Base-by-base conservation (phyloP, 1,284 basidiomycete species). In the Coriolopsis trogii region DNA sequence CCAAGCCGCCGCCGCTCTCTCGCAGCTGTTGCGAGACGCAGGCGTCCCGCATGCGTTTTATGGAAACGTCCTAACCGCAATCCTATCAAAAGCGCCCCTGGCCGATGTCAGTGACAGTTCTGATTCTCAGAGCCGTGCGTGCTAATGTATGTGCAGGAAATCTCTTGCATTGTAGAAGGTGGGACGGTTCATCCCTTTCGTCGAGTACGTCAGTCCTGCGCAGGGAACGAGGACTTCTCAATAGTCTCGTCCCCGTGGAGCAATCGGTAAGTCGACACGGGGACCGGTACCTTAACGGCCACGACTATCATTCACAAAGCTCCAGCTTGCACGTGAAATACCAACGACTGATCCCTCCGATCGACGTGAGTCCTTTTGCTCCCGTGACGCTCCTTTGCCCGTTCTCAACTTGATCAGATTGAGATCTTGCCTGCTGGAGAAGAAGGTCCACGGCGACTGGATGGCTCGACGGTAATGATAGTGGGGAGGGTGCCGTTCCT, bases 371-470 rank as follows among this genome's bases (percentile, higher is more conserved):
- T 61, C 13, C 7, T 33, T 30, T 30, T 25, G 18, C 30, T 47
- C 42, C 50, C 47, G 49, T 50, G 40, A 36, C 20, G 10, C n/a
- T 23, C 16, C 24, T 25, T 18, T 33, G 33, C 30, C 15, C 39
- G 20, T 30, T 6, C 16, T 41, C 50, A 30, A 54, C 30, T 31
- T n/a, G 28, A 54, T 38, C 44, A 91, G 89, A 89, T 91, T 68
- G 89, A 91, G 69, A 89, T 91, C 50, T 67, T 91, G 36, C 83
- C 85, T 21, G 89, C 88, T 38, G 89, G 89, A 18, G 89, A 91
- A 69, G 80, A 81, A 46, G 89, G 89, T 6, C 89, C 89, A 41
- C 84, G 87, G 46, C 80, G 78, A 59, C 76, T 91, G 31, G 84
- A 91, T 68, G 62, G 71, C 36, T 74, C 76, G 24, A 89, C 83